A percentile compares a stretch with the other conserved stretches of the same genome.
phyloP scores from a whole-genome alignment of 2,329 filamentous ascomycete species.

The Colletotrichum chlorophyti region DNA sequence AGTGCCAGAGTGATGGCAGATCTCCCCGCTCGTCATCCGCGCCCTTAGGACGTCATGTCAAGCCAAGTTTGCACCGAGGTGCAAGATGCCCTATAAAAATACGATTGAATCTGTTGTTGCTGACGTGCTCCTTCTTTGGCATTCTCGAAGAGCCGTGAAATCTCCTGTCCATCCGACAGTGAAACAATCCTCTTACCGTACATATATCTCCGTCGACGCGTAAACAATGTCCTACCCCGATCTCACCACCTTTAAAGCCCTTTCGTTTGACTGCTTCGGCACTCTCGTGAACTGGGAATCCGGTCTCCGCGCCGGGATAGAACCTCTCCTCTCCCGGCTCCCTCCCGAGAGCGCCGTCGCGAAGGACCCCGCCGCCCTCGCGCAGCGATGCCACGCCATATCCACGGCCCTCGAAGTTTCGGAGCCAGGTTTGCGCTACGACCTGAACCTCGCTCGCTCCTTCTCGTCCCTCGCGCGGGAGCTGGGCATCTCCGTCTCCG shows the following conservation, averaged over 20 bases:
- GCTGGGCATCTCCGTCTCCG: slow-evolving; percentile 41
- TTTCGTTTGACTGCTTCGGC: slow-evolving; percentile 82
- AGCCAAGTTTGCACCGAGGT: background rate
- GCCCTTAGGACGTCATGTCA: background rate
- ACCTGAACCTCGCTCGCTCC: slow-evolving; percentile 57
- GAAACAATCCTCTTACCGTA: too few relatives aligned
- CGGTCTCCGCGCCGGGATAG: slow-evolving; percentile 64
- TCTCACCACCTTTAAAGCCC: slow-evolving; percentile 40
- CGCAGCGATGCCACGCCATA: slow-evolving; percentile 49
- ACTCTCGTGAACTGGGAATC: slow-evolving; percentile 81
- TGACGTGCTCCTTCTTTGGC: too few relatives aligned
- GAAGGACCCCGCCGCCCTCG: slow-evolving; percentile 45
- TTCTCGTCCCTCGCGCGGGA: slow-evolving; percentile 53
- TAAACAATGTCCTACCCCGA: slow-evolving; percentile 16
- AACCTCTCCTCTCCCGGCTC: slow-evolving; percentile 52
- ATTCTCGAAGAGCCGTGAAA: too few relatives aligned
- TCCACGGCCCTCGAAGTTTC: slow-evolving; percentile 58
- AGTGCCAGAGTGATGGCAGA: background rate
- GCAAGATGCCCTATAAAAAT: too few relatives aligned
- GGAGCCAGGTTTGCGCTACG: slow-evolving; percentile 63
- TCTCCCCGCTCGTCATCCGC: slow-evolving; percentile 19
- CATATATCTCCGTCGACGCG: background rate
- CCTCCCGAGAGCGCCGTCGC: slow-evolving; percentile 43
- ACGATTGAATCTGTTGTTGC: background rate
- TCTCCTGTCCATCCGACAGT: too few relatives aligned